Evolutionary conservation across 169 alveolate genomes (phyloP).

Genomic region (Hepatocystis sp.): DNA sequence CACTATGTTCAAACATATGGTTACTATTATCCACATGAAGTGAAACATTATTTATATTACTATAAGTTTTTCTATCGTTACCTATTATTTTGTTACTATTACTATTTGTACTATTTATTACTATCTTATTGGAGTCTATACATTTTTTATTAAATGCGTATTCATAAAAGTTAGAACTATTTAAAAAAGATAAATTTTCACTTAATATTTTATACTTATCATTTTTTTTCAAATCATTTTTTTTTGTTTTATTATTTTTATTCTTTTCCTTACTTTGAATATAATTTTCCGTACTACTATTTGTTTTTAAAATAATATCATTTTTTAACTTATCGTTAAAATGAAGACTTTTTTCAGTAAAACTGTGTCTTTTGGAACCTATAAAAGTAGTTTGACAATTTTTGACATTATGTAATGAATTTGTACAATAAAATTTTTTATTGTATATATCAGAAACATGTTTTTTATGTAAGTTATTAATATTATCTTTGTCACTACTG

Average conservation of each 20-base stretch:
- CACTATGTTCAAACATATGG: not conserved
- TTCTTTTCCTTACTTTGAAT: slow-evolving; percentile 2
- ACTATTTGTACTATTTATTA: not conserved
- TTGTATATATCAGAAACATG: not conserved
- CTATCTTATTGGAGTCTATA: slow-evolving; percentile 16
- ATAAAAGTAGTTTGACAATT: slow-evolving; percentile 15
- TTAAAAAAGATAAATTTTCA: slow-evolving; percentile 1
- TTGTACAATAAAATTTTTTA: not conserved
- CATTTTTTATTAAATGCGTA: slow-evolving; percentile 10
- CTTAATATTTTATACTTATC: not conserved
- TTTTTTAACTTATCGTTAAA: slow-evolving; percentile 14
- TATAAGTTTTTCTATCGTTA: not conserved
- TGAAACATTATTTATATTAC: not conserved
- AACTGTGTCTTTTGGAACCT: slow-evolving; percentile 15
- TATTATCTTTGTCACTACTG: slow-evolving; percentile 7
- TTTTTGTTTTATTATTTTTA: slow-evolving; percentile 1
- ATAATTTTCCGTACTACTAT: slow-evolving; percentile 3
- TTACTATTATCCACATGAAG: slow-evolving; percentile 5
- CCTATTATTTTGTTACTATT: slow-evolving; percentile 1
- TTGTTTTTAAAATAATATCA: not conserved
- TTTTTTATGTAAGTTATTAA: slow-evolving; percentile 6
- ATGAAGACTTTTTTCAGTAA: slow-evolving; percentile 3
- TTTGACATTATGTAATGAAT: slow-evolving; percentile 21
- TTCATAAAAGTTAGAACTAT: slow-evolving; percentile 13
- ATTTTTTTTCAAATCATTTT: not conserved